Evolutionary conservation across 2,329 filamentous ascomycete genomes (phyloP), one percentile per base, ranked within the genome.

Genomic region (Aspergillus ustus): DNA sequence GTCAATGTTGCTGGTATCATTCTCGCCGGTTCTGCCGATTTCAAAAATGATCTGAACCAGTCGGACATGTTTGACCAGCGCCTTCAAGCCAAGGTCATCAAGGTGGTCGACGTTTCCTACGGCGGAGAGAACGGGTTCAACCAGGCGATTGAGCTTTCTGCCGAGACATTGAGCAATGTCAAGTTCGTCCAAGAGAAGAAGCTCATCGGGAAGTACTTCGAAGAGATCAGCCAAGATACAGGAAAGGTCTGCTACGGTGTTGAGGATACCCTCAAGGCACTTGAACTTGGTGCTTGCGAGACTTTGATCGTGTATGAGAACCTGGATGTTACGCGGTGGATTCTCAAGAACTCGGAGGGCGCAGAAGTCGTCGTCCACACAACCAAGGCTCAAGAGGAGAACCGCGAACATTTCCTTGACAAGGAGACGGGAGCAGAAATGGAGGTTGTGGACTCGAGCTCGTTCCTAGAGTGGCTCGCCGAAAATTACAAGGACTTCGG

Each of bases 161-260:
- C 93, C 7, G 96, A 99, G 84, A 99, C 95, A 7, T 87, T 99
- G 52, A 91, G 93, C 80, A 99, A 98, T 77, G 95, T 99, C 86
- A 99, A 99, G 83, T 99, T 99, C 79, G 97, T 99, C 78, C 95
- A 99, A 81, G 95, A 99, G 86, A 99, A 99, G 90, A 99, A 97
- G 84, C 88, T 99, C 66, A 99, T 99, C 75, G 94, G 94, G 78
- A 93, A 91, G 77, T 99, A 99, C 85, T 99, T 99, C 73, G 93
- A 99, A 78, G 94, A 99, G 81, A 98, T 99, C 74, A 97, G 92
- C 78, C 93, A 97, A 80, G 95, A 99, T 76, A 97, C 91, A 56
- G 95, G 95, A 70, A 95, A 93, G 76, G 89, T 99, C 70, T 99
- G 95, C 84, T 99, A 99, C 78, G 93, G 95, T 84, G 90, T 99